phyloP scores from a whole-genome alignment of 129 eudicot species.

The Flaveria linearis region DNA sequence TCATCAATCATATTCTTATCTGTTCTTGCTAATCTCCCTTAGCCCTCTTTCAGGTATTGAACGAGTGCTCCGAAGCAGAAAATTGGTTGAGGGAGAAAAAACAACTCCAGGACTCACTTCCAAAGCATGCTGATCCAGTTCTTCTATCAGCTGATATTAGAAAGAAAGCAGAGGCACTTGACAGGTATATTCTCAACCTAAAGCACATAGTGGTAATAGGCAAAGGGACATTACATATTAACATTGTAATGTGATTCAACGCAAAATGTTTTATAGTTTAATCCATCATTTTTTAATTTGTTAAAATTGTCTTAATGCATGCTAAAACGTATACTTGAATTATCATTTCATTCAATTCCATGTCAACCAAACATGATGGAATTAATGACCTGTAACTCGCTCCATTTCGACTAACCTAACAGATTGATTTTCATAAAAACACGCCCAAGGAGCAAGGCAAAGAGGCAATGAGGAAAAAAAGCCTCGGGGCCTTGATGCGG shows the following conservation, averaged over 20 bases:
- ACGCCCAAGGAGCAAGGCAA: not conserved
- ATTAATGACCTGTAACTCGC: not conserved
- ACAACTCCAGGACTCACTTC: constrained; percentile 74
- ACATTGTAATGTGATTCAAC: no score
- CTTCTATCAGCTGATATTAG: constrained; percentile 67
- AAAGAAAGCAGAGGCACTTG: constrained; percentile 71
- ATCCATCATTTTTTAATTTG: not conserved
- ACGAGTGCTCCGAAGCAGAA: constrained; percentile 84
- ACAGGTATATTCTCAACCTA: constrained; percentile 51
- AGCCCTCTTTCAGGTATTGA: constrained; percentile 49
- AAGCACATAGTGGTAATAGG: not conserved
- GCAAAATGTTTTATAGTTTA: not conserved
- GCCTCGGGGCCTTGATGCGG: not conserved
- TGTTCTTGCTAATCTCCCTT: not conserved
- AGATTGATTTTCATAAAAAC: not conserved
- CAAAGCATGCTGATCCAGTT: constrained; percentile 73
- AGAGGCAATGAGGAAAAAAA: not conserved
- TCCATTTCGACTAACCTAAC: not conserved
- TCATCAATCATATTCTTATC: not conserved
- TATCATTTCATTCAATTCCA: not conserved
- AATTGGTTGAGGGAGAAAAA: constrained; percentile 82
- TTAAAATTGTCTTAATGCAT: not conserved
- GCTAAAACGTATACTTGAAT: not conserved
- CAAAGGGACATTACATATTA: not conserved
- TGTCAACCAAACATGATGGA: constrained; percentile 5